These are phyloP conservation scores for Stramenopiles sp. DNA, from an alignment of 352 stramenopile species.

Conservation along the genomic window DNA sequence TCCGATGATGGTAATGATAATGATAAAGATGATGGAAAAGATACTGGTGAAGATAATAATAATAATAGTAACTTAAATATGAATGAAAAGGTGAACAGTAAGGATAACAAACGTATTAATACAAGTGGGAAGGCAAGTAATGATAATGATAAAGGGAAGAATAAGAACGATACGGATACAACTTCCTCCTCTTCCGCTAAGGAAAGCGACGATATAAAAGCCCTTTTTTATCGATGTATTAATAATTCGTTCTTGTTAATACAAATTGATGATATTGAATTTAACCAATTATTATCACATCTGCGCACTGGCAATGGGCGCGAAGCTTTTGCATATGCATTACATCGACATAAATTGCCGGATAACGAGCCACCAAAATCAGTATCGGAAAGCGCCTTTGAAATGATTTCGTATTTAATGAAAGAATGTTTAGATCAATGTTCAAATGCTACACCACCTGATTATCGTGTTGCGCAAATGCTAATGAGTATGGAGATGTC, in stretches of 20 bases:
- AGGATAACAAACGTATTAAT: too few species aligned
- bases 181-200: neutral
- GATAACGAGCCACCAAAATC: neutral
- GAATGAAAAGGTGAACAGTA: too few species aligned
- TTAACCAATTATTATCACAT: neutral
- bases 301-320: neutral
- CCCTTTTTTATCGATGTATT: neutral
- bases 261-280: neutral
- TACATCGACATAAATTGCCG: neutral
- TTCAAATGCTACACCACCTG: neutral
- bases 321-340: neutral
- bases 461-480: neutral
- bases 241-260: neutral
- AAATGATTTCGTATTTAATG: neutral
- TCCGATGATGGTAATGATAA: neutral
- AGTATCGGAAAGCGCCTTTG: neutral
- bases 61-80: too few species aligned
- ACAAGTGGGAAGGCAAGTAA: too few species aligned
- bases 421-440: neutral
- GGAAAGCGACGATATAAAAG: neutral
- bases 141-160: neutral
- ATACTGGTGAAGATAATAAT: too few species aligned
- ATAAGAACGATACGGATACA: neutral
- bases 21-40: too few species aligned
- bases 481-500: neutral